Base-by-base conservation (phyloP, 1,139 yeast genomes). In the Blastobotrys arbuscula region DNA sequence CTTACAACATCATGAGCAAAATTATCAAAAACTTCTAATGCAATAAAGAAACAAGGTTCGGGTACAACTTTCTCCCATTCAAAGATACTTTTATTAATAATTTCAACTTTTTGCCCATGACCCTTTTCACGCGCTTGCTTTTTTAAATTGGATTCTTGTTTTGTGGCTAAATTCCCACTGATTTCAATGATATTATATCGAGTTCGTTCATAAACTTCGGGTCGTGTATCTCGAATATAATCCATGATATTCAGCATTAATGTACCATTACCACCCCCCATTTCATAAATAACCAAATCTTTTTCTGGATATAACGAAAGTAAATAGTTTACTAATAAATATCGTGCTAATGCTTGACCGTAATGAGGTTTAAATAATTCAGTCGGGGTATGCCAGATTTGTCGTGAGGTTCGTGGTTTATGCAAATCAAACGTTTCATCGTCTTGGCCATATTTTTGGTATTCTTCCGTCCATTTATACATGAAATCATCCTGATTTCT, bases 201-300 rank as follows among this genome's bases (percentile, higher is more conserved):
- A 0, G 90, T 82, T 39, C 79, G 71, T 12, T 71, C 67, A 61
- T 86, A 88, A 12, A 86, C 80, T 39, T 84, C 89, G 0, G 95
- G 92, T 53, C 83, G 84, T 18, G 75, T 70, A 21, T 68, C 69
- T 53, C 79, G 73, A 53, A 87, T 76, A 61, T 75, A 87, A 59
- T 81, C 82, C 56, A 87, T 67, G n/a, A 87, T 77, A 60, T 87
- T 83, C 51, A 78, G 67, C 96, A 87, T 87, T 50, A 87, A 66
- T 0, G 95, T 87, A 48, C 95, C 95, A 60, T 87, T 87, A 55
- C 96, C 96, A 34, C 92, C 95, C 50, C 96, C 96, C 76, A 86
- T 80, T 67, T 88, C 96, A 65, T 86, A 88, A 13, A 87, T 84
- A 7, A 81, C 72, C 44, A 87, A 70, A 57, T 82, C 88, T 34